Conservation (phyloP, 1,284 basidiomycete species). For the Fomitopsis palustris region DNA sequence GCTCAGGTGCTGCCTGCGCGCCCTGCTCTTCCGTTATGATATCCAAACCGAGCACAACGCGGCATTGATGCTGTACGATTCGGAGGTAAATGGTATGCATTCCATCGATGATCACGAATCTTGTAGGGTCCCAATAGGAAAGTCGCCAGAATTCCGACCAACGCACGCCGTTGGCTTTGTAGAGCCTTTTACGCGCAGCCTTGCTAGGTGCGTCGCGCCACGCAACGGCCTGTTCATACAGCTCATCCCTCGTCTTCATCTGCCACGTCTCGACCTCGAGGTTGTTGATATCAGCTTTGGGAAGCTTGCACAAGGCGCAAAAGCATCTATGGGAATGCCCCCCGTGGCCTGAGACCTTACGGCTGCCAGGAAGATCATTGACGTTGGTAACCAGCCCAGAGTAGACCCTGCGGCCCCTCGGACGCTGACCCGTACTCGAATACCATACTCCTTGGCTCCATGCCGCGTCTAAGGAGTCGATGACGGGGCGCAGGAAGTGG, state of each 20-base stretch:
- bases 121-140: slow-evolving; percentile 34
- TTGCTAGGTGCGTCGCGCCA: slow-evolving; percentile 14
- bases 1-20: too few relatives aligned
- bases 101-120: slow-evolving; percentile 28
- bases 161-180: slow-evolving; percentile 19
- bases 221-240: slow-evolving; percentile 12
- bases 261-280: too few relatives aligned
- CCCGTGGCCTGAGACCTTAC: too few relatives aligned
- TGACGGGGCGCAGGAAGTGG: slow-evolving; percentile 30
- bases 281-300: too few relatives aligned
- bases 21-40: not conserved
- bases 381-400: too few relatives aligned
- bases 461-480: slow-evolving; percentile 31
- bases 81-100: slow-evolving; percentile 34
- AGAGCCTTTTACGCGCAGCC: slow-evolving; percentile 5
- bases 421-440: too few relatives aligned
- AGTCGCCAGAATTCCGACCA: slow-evolving; percentile 24
- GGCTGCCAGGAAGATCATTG: too few relatives aligned
- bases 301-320: too few relatives aligned
- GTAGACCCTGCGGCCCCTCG: too few relatives aligned
- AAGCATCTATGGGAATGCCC: too few relatives aligned
- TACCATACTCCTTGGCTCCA: slow-evolving; percentile 14
- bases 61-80: slow-evolving; percentile 21
- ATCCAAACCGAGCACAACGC: slow-evolving; percentile 26
- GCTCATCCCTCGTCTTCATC: slow-evolving; percentile 8